These are phyloP conservation scores for Clausena lansium DNA, from an alignment of 345 rosid species.

Conservation along the genomic window DNA sequence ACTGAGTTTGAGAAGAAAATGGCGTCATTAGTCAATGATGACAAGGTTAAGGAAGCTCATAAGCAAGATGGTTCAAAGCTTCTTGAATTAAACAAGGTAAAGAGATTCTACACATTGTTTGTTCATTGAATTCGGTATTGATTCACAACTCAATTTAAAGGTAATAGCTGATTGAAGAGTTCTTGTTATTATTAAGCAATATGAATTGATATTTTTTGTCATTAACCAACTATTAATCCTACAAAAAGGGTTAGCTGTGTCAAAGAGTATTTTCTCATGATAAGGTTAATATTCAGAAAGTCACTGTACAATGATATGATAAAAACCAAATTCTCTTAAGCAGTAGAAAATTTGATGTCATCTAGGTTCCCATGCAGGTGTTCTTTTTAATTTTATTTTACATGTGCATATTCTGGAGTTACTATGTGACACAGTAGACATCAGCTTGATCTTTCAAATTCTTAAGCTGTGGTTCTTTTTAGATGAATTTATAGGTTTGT, in stretches of 20 bases:
- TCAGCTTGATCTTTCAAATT: constrained; percentile 6
- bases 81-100: constrained; percentile 84
- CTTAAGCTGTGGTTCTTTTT: background rate
- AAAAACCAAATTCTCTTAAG: background rate
- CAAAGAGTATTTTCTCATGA: background rate
- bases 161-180: background rate
- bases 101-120: constrained; percentile 1
- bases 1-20: constrained; percentile 92
- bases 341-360: background rate
- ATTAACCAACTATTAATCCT: background rate
- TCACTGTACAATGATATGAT: background rate
- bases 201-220: background rate
- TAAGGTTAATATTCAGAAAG: background rate
- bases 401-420: background rate
- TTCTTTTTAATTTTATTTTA: background rate
- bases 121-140: constrained; percentile 2
- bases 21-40: constrained; percentile 63
- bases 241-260: background rate
- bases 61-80: constrained; percentile 78
- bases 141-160: background rate
- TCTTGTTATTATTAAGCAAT: background rate
- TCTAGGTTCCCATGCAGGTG: background rate
- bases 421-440: background rate
- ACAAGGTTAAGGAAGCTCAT: constrained; percentile 70
- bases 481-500: background rate